phyloP scores from a whole-genome alignment of 768 basidiomycete genomes.

The Trametes punicea region DNA sequence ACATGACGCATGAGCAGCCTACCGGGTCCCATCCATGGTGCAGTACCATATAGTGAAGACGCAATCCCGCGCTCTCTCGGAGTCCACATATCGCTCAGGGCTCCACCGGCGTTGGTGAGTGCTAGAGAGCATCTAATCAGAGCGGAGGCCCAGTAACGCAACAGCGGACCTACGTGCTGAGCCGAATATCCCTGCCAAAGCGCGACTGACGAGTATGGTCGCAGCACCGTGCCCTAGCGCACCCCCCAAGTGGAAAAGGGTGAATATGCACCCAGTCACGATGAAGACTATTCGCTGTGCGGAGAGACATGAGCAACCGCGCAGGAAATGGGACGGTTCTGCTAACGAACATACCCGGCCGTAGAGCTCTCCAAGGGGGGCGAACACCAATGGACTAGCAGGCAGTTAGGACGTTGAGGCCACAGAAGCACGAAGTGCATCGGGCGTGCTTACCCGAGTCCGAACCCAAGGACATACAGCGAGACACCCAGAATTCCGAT shows the following conservation, averaged over 20 bases:
- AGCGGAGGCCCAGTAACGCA: neutral
- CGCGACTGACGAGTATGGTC: slow-evolving; percentile 47
- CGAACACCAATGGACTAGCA: slow-evolving; percentile 49
- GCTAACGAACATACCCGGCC: slow-evolving; percentile 41
- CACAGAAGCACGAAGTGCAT: neutral
- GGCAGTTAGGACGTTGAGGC: neutral
- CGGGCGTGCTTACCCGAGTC: slow-evolving; percentile 43
- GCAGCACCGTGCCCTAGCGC: slow-evolving; percentile 47
- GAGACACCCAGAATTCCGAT: slow-evolving; percentile 58
- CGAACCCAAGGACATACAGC: slow-evolving; percentile 62
- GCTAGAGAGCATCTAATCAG: slow-evolving; percentile 32
- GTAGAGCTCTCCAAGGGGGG: slow-evolving; percentile 53
- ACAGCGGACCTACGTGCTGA: slow-evolving; percentile 43
- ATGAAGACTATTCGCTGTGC: slow-evolving; percentile 51
- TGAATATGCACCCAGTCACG: slow-evolving; percentile 48
- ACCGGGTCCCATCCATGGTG: slow-evolving; percentile 59
- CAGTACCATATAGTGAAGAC: slow-evolving; percentile 54
- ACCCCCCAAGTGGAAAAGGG: slow-evolving; percentile 52
- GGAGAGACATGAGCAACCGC: neutral
- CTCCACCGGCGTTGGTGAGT: slow-evolving; percentile 55
- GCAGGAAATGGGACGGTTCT: neutral
- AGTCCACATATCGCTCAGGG: slow-evolving; percentile 57
- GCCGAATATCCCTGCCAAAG: slow-evolving; percentile 57
- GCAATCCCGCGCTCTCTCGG: slow-evolving; percentile 59
- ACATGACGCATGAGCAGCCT: neutral